Evolutionary conservation across 2,329 filamentous ascomycete species (phyloP).

Genomic region (Mycogone perniciosa): DNA sequence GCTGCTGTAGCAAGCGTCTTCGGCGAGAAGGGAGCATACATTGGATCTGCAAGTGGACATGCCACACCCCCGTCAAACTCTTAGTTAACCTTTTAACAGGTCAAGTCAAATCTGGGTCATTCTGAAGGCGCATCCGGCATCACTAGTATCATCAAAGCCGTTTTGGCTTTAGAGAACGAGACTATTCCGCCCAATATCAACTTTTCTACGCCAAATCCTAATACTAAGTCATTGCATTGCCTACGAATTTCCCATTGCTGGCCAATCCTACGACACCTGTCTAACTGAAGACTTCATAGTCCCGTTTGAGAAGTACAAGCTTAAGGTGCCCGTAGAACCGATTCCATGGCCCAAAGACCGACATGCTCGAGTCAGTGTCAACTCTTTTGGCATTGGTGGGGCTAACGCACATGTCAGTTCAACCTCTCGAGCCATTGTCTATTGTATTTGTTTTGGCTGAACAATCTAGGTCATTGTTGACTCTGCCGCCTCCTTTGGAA

Average conservation of each 20-base stretch:
- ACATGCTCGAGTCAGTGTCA: conserved; percentile 21
- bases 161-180: conserved; percentile 13
- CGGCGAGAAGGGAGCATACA: neutral
- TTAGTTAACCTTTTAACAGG: neutral
- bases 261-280: too few species aligned
- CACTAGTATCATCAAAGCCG: conserved; percentile 15
- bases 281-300: too few species aligned
- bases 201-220: conserved; percentile 19
- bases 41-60: neutral
- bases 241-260: too few species aligned
- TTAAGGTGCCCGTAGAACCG: conserved; percentile 25
- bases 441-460: conserved; percentile 8
- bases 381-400: conserved; percentile 32
- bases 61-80: conserved; percentile 8
- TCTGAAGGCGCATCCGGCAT: conserved; percentile 16
- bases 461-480: neutral
- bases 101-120: conserved; percentile 20
- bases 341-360: conserved; percentile 30
- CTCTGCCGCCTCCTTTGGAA: neutral
- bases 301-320: conserved; percentile 14
- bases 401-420: conserved; percentile 27
- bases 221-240: conserved; percentile 10
- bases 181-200: conserved; percentile 19
- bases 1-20: conserved; percentile 10
- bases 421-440: conserved; percentile 24